These are phyloP conservation scores for Cynara cardunculus DNA, from an alignment of 129 eudicot species.

Conservation along the genomic window DNA sequence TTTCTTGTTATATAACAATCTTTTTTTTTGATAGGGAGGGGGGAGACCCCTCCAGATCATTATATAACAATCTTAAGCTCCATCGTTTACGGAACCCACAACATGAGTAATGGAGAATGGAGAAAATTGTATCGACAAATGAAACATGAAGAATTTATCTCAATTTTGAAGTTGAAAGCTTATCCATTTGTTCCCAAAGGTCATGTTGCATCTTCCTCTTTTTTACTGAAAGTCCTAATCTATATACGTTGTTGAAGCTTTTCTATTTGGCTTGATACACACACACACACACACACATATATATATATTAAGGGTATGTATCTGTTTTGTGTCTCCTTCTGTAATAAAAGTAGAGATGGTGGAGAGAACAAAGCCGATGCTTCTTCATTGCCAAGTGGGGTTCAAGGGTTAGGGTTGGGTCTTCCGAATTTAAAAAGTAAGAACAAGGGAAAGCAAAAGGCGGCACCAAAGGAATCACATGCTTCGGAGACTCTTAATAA, in stretches of 20 bases:
- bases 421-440: slow-evolving; percentile 73
- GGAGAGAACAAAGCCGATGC: slow-evolving; percentile 37
- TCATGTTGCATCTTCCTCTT: not conserved
- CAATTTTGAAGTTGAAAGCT: not conserved
- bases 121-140: not conserved
- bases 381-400: slow-evolving; percentile 36
- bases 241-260: not conserved
- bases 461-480: slow-evolving; percentile 59
- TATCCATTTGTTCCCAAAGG: not conserved
- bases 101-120: not conserved
- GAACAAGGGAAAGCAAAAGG: slow-evolving; percentile 75
- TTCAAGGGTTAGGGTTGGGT: slow-evolving; percentile 71
- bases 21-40: too few relatives aligned
- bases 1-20: not conserved
- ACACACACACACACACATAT: not conserved
- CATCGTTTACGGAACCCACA: not conserved
- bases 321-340: not conserved
- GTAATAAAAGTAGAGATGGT: slow-evolving; percentile 38
- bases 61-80: not conserved
- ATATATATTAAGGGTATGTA: not conserved
- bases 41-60: too few relatives aligned
- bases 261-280: not conserved
- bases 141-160: slow-evolving; percentile 1
- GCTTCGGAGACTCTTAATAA: slow-evolving; percentile 83
- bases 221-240: not conserved